A percentile compares a stretch with the other conserved stretches of the same genome.
Conservation (phyloP, 2,329 filamentous ascomycete genomes). For the Epicoccum nigrum region DNA sequence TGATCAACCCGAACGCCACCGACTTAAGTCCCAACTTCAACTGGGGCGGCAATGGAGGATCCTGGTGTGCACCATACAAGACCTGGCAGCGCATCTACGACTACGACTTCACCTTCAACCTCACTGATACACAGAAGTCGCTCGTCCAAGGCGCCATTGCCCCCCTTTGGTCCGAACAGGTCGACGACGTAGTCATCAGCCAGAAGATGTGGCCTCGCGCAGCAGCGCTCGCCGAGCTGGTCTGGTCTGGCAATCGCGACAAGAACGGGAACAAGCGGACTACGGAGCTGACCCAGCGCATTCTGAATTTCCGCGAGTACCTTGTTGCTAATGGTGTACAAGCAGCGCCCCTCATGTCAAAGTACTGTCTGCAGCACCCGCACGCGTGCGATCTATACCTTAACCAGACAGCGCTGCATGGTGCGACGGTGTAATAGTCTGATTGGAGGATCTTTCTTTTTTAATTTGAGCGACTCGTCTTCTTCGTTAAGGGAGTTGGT, state of each 20-base stretch:
- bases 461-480: not conserved
- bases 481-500: not conserved
- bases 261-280: constrained; percentile 57
- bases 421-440: not conserved
- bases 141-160: constrained; percentile 60
- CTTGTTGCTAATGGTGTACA: constrained; percentile 60
- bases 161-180: constrained; percentile 62
- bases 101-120: constrained; percentile 61
- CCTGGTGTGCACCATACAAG: constrained; percentile 66
- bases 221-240: constrained; percentile 61
- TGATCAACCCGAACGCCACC: constrained; percentile 56
- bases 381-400: constrained; percentile 63
- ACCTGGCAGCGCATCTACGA: constrained; percentile 66
- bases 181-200: constrained; percentile 59
- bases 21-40: constrained; percentile 57
- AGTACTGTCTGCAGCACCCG: constrained; percentile 64
- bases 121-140: constrained; percentile 54
- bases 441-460: not conserved
- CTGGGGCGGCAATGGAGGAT: constrained; percentile 60
- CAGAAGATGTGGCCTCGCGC: constrained; percentile 63
- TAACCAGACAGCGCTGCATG: constrained; percentile 53
- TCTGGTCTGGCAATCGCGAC: constrained; percentile 63
- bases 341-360: constrained; percentile 60
- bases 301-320: constrained; percentile 66
- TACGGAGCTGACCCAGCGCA: constrained; percentile 60